Conservation (phyloP, 495 filamentous ascomycete genomes). For the Rhypophila decipiens region DNA sequence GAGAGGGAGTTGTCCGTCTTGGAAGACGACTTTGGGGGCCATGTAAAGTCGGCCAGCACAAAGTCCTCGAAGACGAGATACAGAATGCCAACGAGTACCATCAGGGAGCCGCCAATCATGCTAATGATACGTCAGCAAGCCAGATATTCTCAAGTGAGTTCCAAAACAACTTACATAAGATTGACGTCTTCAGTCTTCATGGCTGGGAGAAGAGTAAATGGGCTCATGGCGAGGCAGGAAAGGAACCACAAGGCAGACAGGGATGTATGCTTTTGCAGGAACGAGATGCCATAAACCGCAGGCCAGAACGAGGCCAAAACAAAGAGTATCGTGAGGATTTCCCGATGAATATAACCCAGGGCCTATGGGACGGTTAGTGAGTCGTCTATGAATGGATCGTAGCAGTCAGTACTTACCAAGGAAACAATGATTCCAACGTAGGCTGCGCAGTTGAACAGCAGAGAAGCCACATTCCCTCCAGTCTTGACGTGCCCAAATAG, state of each 20-base stretch:
- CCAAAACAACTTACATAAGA: constrained; percentile 59
- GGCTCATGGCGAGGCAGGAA: constrained; percentile 76
- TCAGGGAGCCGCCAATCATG: constrained; percentile 67
- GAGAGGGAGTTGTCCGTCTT: constrained; percentile 23
- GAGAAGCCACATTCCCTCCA: constrained; percentile 44
- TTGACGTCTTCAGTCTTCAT: constrained; percentile 73
- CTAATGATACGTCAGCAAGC: constrained; percentile 41
- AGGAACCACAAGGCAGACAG: constrained; percentile 69
- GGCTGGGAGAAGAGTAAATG: constrained; percentile 83
- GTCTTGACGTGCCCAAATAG: constrained; percentile 60
- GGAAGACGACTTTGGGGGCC: constrained; percentile 19
- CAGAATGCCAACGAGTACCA: constrained; percentile 69
- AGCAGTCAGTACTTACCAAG: constrained; percentile 55
- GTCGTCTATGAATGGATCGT: neutral
- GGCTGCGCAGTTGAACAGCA: constrained; percentile 54
- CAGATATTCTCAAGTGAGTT: neutral
- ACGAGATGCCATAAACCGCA: constrained; percentile 60
- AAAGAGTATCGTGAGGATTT: constrained; percentile 81
- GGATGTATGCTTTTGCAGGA: constrained; percentile 56
- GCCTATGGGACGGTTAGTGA: constrained; percentile 35
- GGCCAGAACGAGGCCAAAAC: constrained; percentile 74
- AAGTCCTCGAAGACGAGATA: constrained; percentile 79
- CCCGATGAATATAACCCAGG: constrained; percentile 80
- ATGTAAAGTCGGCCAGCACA: constrained; percentile 46
- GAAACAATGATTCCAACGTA: constrained; percentile 75